phyloP scores from a whole-genome alignment of 495 filamentous ascomycete genomes.

The Tuber calosporum region DNA sequence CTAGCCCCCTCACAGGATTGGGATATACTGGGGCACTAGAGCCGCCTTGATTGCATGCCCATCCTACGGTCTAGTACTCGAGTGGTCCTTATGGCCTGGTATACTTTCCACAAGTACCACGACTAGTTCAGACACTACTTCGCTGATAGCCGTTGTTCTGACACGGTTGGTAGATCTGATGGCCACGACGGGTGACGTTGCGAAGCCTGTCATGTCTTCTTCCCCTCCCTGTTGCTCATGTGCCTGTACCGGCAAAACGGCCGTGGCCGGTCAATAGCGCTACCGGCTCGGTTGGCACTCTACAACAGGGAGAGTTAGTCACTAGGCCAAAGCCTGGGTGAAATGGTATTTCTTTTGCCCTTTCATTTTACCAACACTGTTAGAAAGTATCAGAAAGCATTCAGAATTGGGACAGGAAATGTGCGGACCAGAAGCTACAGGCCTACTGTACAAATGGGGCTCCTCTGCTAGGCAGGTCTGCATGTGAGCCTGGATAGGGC shows the following conservation, averaged over 20 bases:
- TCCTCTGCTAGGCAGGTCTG: too few relatives aligned
- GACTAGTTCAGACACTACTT: constrained; percentile 19
- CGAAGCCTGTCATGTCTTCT: constrained; percentile 47
- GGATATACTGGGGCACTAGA: constrained; percentile 47
- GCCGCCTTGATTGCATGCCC: constrained; percentile 51
- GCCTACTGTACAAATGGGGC: too few relatives aligned
- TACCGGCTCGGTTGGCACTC: constrained; percentile 48
- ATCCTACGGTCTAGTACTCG: constrained; percentile 47
- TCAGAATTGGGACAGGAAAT: too few relatives aligned
- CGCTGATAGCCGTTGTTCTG: constrained; percentile 28
- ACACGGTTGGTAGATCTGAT: constrained; percentile 41
- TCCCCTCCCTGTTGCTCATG: constrained; percentile 50
- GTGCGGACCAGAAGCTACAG: too few relatives aligned
- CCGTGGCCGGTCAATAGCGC: constrained; percentile 53
- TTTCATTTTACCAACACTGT: too few relatives aligned
- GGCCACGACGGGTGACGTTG: constrained; percentile 29
- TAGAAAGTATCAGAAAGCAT: too few relatives aligned
- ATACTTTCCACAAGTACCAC: constrained; percentile 38
- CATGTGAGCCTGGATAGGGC: too few relatives aligned
- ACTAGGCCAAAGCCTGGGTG: too few relatives aligned
- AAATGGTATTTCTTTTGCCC: too few relatives aligned
- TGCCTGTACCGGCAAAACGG: constrained; percentile 52
- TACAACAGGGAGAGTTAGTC: constrained; percentile 47
- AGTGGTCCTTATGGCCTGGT: constrained; percentile 47
- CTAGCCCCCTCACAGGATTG: constrained; percentile 48